phyloP scores from a whole-genome alignment of 1,284 basidiomycete genomes.

The Ustilago loliicola region DNA sequence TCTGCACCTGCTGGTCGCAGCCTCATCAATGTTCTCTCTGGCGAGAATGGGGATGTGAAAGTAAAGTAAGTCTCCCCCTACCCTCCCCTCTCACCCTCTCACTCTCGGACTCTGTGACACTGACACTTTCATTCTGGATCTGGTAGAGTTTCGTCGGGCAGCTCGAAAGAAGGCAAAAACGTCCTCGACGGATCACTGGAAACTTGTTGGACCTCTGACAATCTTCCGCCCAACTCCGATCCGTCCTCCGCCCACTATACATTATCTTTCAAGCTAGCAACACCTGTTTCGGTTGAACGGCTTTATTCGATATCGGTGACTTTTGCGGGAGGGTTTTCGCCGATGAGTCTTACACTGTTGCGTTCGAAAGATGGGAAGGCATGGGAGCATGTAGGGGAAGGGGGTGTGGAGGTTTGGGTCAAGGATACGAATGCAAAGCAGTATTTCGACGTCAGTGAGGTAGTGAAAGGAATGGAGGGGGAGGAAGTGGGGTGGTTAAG shows the following conservation, averaged over 20 bases:
- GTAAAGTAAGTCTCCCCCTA: slow-evolving; percentile 34
- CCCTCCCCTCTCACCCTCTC: not conserved
- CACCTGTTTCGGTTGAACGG: not conserved
- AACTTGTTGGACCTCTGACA: slow-evolving; percentile 54
- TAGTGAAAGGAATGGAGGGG: not conserved
- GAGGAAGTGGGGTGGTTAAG: slow-evolving; percentile 16
- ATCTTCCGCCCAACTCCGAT: slow-evolving; percentile 37
- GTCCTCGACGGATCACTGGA: slow-evolving; percentile 46
- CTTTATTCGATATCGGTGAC: slow-evolving; percentile 42
- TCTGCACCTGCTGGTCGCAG: not conserved
- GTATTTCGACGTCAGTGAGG: slow-evolving; percentile 19
- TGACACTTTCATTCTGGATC: not conserved
- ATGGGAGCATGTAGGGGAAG: slow-evolving; percentile 3
- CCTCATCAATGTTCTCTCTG: slow-evolving; percentile 37
- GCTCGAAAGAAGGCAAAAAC: slow-evolving; percentile 45
- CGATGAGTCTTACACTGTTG: slow-evolving; percentile 22
- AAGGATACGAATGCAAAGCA: slow-evolving; percentile 49
- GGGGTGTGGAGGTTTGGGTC: slow-evolving; percentile 16
- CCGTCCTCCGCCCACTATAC: slow-evolving; percentile 12
- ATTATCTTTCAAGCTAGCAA: slow-evolving; percentile 35
- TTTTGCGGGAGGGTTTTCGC: slow-evolving; percentile 48
- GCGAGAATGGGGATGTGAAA: slow-evolving; percentile 16
- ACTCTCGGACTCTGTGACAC: not conserved
- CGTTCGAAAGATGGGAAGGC: slow-evolving; percentile 23
- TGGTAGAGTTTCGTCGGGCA: slow-evolving; percentile 42